Conservation (phyloP, 345 rosid species). For the Erodium maritimum region DNA sequence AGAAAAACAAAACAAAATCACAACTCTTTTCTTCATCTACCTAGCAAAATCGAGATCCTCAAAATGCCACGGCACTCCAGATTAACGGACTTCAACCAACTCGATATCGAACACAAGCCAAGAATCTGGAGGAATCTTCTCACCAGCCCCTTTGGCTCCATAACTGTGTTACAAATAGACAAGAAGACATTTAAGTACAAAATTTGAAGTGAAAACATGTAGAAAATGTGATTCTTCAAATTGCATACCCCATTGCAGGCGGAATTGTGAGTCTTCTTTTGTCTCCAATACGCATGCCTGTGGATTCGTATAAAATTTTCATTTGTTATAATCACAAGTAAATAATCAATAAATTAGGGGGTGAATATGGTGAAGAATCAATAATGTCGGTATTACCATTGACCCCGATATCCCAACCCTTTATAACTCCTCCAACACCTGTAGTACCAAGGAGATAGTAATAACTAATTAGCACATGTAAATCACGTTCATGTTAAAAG, state of each 20-base stretch:
- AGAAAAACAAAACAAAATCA: too few relatives aligned
- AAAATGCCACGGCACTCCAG: too few relatives aligned
- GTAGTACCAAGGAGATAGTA: conserved; percentile 14
- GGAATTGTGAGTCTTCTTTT: conserved; percentile 70
- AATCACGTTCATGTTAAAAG: conserved; percentile 1
- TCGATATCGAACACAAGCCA: conserved; percentile 70
- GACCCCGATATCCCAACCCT: conserved; percentile 98
- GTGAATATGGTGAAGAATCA: not conserved
- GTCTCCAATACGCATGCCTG: conserved; percentile 84
- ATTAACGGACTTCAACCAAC: conserved; percentile 40
- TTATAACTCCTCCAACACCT: conserved; percentile 87
- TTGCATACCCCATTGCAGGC: conserved; percentile 64
- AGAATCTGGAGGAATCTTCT: conserved; percentile 52
- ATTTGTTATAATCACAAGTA: too few relatives aligned
- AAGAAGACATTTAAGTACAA: not conserved
- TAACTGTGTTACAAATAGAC: conserved; percentile 27
- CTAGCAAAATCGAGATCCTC: conserved; percentile 6
- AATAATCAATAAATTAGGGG: too few relatives aligned
- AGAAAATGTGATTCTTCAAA: not conserved
- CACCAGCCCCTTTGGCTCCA: conserved; percentile 28
- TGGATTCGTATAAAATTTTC: conserved; percentile 4
- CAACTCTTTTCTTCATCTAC: too few relatives aligned
- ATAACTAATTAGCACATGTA: not conserved
- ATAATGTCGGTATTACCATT: conserved; percentile 32
- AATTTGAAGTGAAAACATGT: not conserved